Evolutionary conservation across 2,329 filamentous ascomycete genomes (phyloP).

Genomic region (Ophiostoma angusticollis): DNA sequence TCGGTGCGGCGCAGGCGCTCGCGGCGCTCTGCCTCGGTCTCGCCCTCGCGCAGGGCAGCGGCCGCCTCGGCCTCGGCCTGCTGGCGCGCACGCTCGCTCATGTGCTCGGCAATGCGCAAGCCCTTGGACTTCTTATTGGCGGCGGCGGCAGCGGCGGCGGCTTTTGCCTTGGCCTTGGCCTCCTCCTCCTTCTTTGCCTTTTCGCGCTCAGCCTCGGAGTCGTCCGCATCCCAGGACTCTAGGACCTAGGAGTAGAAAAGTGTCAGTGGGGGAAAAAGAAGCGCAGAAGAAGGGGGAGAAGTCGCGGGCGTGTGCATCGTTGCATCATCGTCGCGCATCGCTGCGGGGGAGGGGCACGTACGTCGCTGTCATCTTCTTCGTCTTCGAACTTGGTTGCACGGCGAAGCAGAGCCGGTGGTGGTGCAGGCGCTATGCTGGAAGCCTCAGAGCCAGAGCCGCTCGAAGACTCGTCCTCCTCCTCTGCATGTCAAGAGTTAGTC

Average conservation of each 20-base stretch:
- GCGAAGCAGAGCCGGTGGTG: conserved; percentile 28
- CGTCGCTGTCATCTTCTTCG: conserved; percentile 72
- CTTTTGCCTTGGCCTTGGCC: conserved; percentile 79
- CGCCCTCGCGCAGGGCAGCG: conserved; percentile 54
- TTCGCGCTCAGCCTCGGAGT: conserved; percentile 92
- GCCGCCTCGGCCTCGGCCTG: conserved; percentile 41
- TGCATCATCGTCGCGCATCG: no score
- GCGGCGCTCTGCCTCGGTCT: conserved; percentile 59
- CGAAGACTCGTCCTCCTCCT: conserved; percentile 28
- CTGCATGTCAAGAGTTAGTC: conserved; percentile 5
- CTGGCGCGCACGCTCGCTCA: conserved; percentile 44
- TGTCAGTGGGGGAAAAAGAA: background rate
- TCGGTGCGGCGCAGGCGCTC: conserved; percentile 67
- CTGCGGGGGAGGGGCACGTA: conserved; percentile 28
- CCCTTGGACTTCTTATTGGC: conserved; percentile 84
- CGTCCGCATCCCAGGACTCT: conserved; percentile 95
- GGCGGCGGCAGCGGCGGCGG: conserved; percentile 72
- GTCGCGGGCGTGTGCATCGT: no score
- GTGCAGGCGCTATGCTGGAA: conserved; percentile 26
- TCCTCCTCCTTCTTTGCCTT: conserved; percentile 81
- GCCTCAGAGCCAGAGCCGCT: conserved; percentile 19
- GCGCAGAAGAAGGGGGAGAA: background rate
- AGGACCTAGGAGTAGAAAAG: conserved; percentile 57
- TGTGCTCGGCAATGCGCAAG: conserved; percentile 71
- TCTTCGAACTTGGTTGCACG: conserved; percentile 65